Evolutionary conservation across 371 early-diverging fungal species (phyloP).

Genomic region (Lichtheimia ramosa): DNA sequence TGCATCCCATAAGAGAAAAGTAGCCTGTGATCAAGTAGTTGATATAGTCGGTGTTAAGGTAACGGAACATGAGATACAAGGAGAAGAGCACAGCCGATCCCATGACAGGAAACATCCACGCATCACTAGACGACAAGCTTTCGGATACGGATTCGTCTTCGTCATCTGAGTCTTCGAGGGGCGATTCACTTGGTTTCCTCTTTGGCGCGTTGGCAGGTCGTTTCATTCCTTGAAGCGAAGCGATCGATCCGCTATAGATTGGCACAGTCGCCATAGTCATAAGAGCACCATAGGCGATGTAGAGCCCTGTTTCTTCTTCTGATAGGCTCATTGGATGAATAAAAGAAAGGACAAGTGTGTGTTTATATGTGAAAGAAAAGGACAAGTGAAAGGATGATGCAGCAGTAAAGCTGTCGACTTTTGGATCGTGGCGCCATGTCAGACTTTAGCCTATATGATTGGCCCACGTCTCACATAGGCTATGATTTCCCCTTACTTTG

Average conservation of each 20-base stretch:
- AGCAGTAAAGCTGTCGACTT: no score
- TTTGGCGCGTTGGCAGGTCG: constrained; percentile 51
- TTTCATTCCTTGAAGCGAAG: constrained; percentile 74
- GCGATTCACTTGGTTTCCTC: constrained; percentile 26
- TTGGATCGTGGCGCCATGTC: no score
- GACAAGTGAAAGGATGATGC: neutral
- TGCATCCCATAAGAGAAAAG: constrained; percentile 82
- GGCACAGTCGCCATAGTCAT: constrained; percentile 86
- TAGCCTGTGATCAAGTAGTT: constrained; percentile 87
- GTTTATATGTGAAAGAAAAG: neutral
- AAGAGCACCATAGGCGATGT: constrained; percentile 87
- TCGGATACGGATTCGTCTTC: constrained; percentile 72
- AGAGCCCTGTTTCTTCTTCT: constrained; percentile 41
- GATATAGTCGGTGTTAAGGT: constrained; percentile 81
- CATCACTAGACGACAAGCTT: constrained; percentile 84
- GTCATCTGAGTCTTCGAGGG: constrained; percentile 48
- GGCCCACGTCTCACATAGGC: no score
- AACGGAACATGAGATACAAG: constrained; percentile 86
- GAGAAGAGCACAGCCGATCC: constrained; percentile 85
- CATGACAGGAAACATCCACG: constrained; percentile 90
- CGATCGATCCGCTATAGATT: constrained; percentile 85
- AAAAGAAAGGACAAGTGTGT: constrained; percentile 5
- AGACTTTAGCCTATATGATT: no score
- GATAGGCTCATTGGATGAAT: constrained; percentile 16
- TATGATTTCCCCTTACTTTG: no score